Evolutionary conservation across 2,329 filamentous ascomycete genomes (phyloP).

Genomic region (Chrysoporthe deuterocubensis): DNA sequence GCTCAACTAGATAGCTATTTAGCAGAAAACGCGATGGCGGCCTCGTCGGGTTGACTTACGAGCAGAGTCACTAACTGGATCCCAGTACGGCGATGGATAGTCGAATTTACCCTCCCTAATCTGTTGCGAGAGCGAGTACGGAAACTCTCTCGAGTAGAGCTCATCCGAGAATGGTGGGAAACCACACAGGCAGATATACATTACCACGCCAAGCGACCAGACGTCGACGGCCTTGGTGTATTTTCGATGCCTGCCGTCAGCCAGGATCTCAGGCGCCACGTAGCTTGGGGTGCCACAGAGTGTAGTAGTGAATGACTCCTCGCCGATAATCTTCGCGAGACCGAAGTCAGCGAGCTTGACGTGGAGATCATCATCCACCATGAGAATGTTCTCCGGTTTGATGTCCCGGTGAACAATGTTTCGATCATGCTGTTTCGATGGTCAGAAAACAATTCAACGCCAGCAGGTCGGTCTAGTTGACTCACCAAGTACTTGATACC

Average conservation of each 20-base stretch:
- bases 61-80: slow-evolving; percentile 82
- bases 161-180: slow-evolving; percentile 98
- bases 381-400: slow-evolving; percentile 93
- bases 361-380: slow-evolving; percentile 81
- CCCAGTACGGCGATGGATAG: slow-evolving; percentile 97
- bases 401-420: slow-evolving; percentile 98
- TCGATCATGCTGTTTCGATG: slow-evolving; percentile 75
- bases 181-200: slow-evolving; percentile 96
- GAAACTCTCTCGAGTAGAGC: slow-evolving; percentile 78
- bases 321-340: slow-evolving; percentile 96
- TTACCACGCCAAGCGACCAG: slow-evolving; percentile 95
- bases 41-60: slow-evolving; percentile 47
- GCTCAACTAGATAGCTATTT: slow-evolving; percentile 60
- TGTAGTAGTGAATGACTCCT: slow-evolving; percentile 97
- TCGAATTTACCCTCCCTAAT: slow-evolving; percentile 89
- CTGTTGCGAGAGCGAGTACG: slow-evolving; percentile 85
- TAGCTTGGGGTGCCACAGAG: slow-evolving; percentile 97
- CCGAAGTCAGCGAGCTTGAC: slow-evolving; percentile 97
- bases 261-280: slow-evolving; percentile 92
- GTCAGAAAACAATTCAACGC: slow-evolving; percentile 35
- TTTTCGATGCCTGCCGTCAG: slow-evolving; percentile 77
- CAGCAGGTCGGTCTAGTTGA: neutral
- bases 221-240: slow-evolving; percentile 96
- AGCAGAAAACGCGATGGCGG: neutral
- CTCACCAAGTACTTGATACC: slow-evolving; percentile 89